phyloP scores from a whole-genome alignment of 225 moss, liverwort and hornwort genomes.

The Lunularia cruciata region DNA sequence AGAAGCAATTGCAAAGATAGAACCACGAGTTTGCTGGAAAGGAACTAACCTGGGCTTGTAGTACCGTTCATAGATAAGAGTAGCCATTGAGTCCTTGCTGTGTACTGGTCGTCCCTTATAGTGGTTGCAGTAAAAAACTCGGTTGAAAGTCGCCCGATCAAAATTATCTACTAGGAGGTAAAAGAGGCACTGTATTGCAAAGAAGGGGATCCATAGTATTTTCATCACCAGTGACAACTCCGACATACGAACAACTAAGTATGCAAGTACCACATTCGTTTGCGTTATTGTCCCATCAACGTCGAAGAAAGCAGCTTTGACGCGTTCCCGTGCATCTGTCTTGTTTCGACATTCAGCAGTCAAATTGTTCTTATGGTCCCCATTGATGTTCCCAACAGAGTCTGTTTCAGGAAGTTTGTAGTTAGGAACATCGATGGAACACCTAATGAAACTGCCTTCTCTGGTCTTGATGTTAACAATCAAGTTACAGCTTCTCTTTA shows the following conservation, averaged over 20 bases:
- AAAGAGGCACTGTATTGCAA: conserved; percentile 33
- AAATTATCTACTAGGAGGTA: conserved; percentile 41
- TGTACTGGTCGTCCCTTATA: conserved; percentile 38
- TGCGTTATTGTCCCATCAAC: conserved; percentile 52
- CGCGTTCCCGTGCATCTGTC: not conserved
- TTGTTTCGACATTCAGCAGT: not conserved
- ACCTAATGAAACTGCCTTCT: conserved; percentile 13
- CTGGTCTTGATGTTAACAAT: conserved; percentile 9
- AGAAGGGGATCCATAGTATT: conserved; percentile 48
- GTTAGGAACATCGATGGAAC: conserved; percentile 14
- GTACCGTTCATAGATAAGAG: conserved; percentile 36
- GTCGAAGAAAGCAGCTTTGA: conserved; percentile 49
- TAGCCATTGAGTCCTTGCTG: conserved; percentile 36
- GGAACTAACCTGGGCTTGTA: conserved; percentile 42
- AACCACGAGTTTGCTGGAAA: not conserved
- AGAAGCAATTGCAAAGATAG: no score
- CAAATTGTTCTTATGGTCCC: not conserved
- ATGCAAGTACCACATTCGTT: conserved; percentile 49
- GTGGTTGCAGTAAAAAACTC: conserved; percentile 43
- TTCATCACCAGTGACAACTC: conserved; percentile 34
- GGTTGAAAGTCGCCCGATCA: conserved; percentile 48
- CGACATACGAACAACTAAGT: conserved; percentile 37
- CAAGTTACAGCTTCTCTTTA: not conserved
- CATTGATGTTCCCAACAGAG: not conserved
- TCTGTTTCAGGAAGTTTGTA: not conserved